phyloP scores from a whole-genome alignment of 495 filamentous ascomycete genomes.

The Trichoderma asperelloides region DNA sequence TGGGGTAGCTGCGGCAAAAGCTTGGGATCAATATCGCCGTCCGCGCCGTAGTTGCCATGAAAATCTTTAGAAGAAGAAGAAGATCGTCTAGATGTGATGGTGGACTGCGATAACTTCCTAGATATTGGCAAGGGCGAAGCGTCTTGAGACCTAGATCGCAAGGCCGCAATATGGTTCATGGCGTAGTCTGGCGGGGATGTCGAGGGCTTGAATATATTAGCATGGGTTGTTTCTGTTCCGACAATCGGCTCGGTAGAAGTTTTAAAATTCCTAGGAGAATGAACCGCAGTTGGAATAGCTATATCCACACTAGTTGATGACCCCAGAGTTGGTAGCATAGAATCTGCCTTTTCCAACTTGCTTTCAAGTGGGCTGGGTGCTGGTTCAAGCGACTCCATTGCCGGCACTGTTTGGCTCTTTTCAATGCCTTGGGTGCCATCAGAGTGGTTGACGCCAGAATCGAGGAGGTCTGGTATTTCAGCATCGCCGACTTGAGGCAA shows the following conservation, averaged over 20 bases:
- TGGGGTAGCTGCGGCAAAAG: constrained; percentile 22
- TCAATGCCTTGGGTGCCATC: constrained; percentile 41
- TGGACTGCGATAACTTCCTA: background rate
- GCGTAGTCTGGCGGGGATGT: constrained; percentile 41
- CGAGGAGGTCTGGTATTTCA: constrained; percentile 37
- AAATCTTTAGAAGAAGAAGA: constrained; percentile 25
- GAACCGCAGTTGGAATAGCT: constrained; percentile 15
- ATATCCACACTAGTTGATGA: constrained; percentile 33
- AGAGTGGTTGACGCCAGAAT: constrained; percentile 17
- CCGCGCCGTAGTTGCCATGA: background rate
- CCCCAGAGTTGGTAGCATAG: constrained; percentile 18
- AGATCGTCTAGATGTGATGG: constrained; percentile 37
- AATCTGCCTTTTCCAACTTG: constrained; percentile 27
- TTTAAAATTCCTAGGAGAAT: constrained; percentile 34
- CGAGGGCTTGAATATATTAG: constrained; percentile 23
- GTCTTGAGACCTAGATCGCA: constrained; percentile 52
- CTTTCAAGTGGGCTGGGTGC: constrained; percentile 30
- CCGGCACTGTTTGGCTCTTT: constrained; percentile 49
- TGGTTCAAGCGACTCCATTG: constrained; percentile 18
- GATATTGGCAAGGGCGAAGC: constrained; percentile 43
- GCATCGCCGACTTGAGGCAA: constrained; percentile 51
- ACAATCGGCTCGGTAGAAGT: constrained; percentile 26
- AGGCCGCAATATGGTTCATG: constrained; percentile 53
- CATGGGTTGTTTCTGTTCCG: constrained; percentile 21
- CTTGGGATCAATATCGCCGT: constrained; percentile 13